Percentiles rank a stretch among this genome's conserved stretches.
These are phyloP conservation scores for Coix lacrymajobi DNA, from an alignment of 176 grass and related monocot species.

Conservation along the genomic window DNA sequence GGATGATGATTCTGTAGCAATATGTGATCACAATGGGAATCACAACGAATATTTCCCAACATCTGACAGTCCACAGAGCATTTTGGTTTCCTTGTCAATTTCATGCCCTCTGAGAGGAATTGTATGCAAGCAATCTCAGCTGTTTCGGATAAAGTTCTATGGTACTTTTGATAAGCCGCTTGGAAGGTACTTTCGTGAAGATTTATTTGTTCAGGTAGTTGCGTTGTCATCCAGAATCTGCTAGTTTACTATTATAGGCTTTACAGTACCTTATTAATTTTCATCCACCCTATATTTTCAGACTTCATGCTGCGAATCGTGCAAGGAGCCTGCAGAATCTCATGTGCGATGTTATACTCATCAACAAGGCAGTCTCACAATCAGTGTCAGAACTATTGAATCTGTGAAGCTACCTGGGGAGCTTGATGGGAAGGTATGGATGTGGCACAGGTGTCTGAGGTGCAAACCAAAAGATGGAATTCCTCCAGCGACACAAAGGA, in stretches of 20 bases:
- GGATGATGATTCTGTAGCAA: constrained; percentile 54
- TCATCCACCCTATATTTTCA: constrained; percentile 26
- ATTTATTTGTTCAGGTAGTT: constrained; percentile 83
- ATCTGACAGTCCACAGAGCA: constrained; percentile 85
- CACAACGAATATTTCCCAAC: constrained; percentile 56
- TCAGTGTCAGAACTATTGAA: constrained; percentile 61
- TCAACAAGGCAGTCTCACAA: constrained; percentile 87
- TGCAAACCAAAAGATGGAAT: constrained; percentile 75
- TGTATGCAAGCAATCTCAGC: constrained; percentile 81
- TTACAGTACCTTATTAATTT: constrained; percentile 18
- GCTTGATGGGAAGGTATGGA: constrained; percentile 92
- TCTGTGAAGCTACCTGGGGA: constrained; percentile 67
- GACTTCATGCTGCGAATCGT: constrained; percentile 73
- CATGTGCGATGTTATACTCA: constrained; percentile 95
- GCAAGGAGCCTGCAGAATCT: constrained; percentile 82
- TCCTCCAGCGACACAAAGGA: constrained; percentile 61
- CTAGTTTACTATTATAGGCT: not conserved
- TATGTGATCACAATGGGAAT: constrained; percentile 40
- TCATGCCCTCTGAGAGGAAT: constrained; percentile 60
- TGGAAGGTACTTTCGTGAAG: constrained; percentile 88
- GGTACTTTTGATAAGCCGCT: constrained; percentile 97
- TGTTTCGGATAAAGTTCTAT: constrained; percentile 96
- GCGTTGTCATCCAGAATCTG: not conserved
- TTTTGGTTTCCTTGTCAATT: constrained; percentile 90
- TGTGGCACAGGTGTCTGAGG: constrained; percentile 94